Evolutionary conservation across 257 asterid genomes (phyloP).

Genomic region (Solanum piurae): DNA sequence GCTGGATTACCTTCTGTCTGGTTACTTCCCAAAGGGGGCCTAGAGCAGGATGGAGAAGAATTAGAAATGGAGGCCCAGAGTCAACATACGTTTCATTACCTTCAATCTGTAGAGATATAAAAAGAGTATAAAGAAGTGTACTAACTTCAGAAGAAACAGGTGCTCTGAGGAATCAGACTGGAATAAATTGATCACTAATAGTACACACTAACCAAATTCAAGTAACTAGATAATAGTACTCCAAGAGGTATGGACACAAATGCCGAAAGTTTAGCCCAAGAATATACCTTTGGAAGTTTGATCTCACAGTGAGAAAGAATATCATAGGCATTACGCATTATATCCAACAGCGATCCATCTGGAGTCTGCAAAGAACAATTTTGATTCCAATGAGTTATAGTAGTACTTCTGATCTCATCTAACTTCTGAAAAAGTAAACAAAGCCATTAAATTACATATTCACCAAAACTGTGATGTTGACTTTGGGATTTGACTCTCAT

Average conservation of each 20-base stretch:
- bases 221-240: background rate
- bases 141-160: background rate
- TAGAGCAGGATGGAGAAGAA: constrained; percentile 95
- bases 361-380: constrained; percentile 75
- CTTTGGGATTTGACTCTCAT: background rate
- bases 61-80: constrained; percentile 90
- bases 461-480: background rate
- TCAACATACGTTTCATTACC: constrained; percentile 60
- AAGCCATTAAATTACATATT: background rate
- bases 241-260: background rate
- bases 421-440: background rate
- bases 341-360: constrained; percentile 90
- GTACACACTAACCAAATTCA: background rate
- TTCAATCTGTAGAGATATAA: constrained; percentile 46
- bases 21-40: constrained; percentile 98
- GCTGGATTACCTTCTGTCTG: constrained; percentile 62
- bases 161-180: background rate
- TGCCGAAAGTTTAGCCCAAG: background rate
- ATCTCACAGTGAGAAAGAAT: constrained; percentile 75
- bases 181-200: background rate
- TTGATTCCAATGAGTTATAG: background rate
- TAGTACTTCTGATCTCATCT: background rate
- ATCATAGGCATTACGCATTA: constrained; percentile 95
- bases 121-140: background rate
- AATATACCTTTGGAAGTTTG: constrained; percentile 65